Conservation (phyloP, 1,284 basidiomycete species). For the Boletus mariae region DNA sequence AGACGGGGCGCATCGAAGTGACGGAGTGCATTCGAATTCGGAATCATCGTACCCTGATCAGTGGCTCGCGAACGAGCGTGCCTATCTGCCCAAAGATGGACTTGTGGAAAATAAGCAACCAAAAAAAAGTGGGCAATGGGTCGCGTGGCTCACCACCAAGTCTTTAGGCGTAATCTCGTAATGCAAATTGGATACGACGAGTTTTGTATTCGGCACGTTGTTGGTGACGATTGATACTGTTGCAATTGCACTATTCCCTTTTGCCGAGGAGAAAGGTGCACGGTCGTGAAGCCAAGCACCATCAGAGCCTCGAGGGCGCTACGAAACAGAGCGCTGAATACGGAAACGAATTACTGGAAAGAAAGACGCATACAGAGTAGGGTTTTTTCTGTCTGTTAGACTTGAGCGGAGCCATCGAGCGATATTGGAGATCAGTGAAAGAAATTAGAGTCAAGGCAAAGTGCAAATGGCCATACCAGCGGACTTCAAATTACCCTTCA, state of each 20-base stretch:
- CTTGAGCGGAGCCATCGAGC: constrained; percentile 23
- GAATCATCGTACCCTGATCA: constrained; percentile 89
- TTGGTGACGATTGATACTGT: constrained; percentile 22
- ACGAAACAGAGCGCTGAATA: background rate
- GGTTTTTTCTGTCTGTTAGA: constrained; percentile 27
- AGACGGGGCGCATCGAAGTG: constrained; percentile 26
- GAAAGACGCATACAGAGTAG: constrained; percentile 19
- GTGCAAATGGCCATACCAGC: background rate
- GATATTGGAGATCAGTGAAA: background rate
- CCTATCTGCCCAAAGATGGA: constrained; percentile 91
- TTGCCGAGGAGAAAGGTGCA: constrained; percentile 45
- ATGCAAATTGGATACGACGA: constrained; percentile 86
- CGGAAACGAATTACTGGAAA: background rate
- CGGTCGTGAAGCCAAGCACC: constrained; percentile 74
- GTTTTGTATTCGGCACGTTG: constrained; percentile 49
- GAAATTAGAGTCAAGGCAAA: background rate
- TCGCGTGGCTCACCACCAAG: constrained; percentile 61
- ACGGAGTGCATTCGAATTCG: constrained; percentile 53
- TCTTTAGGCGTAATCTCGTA: constrained; percentile 91
- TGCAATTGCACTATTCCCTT: constrained; percentile 21
- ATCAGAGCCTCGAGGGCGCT: constrained; percentile 40
- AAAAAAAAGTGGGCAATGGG: background rate
- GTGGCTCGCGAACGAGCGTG: constrained; percentile 86
- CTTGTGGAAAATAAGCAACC: constrained; percentile 38
- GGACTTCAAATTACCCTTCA: constrained; percentile 11